These are phyloP conservation scores for Gracilaria caudata DNA, from an alignment of 23 red algal genomes.

Conservation along the genomic window DNA sequence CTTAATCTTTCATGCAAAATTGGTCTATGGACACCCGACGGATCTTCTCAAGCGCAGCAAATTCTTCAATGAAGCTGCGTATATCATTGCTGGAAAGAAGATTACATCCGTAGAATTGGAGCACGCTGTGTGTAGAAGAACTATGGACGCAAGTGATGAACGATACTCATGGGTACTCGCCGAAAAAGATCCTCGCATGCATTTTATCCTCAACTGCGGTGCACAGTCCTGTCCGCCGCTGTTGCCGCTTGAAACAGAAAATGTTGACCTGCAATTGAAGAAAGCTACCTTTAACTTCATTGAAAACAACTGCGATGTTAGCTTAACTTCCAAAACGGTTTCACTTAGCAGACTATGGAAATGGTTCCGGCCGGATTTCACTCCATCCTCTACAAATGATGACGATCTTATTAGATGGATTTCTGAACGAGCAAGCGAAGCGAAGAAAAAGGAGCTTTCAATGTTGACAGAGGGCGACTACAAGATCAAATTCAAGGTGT, in stretches of 20 bases:
- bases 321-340: constrained; percentile 36
- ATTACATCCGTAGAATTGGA: constrained; percentile 68
- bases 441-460: constrained; percentile 11
- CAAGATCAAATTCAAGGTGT: constrained; percentile 67
- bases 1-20: constrained; percentile 73
- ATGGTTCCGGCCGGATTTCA: constrained; percentile 79
- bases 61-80: constrained; percentile 75
- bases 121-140: constrained; percentile 61
- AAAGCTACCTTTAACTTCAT: constrained; percentile 55
- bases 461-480: constrained; percentile 37
- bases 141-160: constrained; percentile 19
- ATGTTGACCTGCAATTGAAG: constrained; percentile 39
- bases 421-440: constrained; percentile 35
- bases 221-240: constrained; percentile 76
- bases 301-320: constrained; percentile 57
- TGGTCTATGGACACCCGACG: constrained; percentile 66
- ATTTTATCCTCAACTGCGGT: constrained; percentile 85
- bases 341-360: constrained; percentile 70
- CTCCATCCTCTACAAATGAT: constrained; percentile 29
- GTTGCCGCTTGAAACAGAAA: constrained; percentile 20
- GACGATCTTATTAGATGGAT: constrained; percentile 65
- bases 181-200: constrained; percentile 81
- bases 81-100: constrained; percentile 66
- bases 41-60: constrained; percentile 63
- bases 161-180: constrained; percentile 22